Evolutionary conservation across 169 alveolate species (phyloP), one percentile per base, ranked within the genome.

Genomic region (Theileria parva): DNA sequence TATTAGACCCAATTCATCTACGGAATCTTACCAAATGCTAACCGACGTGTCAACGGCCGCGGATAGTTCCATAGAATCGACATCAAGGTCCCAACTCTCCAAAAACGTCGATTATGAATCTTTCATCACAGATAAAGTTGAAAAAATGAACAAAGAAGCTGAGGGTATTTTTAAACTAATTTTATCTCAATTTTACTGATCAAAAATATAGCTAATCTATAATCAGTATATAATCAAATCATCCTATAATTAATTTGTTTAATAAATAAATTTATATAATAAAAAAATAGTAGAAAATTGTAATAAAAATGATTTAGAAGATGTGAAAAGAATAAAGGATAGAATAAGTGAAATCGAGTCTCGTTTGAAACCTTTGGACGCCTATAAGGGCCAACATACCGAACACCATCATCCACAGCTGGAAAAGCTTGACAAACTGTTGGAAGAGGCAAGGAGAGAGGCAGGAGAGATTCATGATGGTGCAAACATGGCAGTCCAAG

Each of bases 371-470:
- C 21, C 76, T 37, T 23, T 55, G 76, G 60, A 83, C 34, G 60
- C 63, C 48, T 68, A 83, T 27, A 48, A 73, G 21, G 68, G 70
- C 76, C 51, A 66, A 1, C 68, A 83, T 21, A 27, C 37, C 4
- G 30, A 39, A 25, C 17, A 50, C 8, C 0, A 11, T 37, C 48
- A 44, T 23, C 53, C 81, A 63, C 25, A 57, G 1, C 39, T 85
- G 72, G 66, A 70, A 28, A 65, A 72, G 12, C 59, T 85, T 9
- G 91, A 85, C 80, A 72, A 63, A 21, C 76, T 65, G 57, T 51
- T 85, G 74, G 87, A 79, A 17, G 85, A 85, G 63, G 91, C 91
- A 6, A 79, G 77, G 28, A 77, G 67, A n/a, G 87, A 85, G 21
- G 91, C 79, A 30, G 84, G 32, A 11, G 86, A 71, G 78, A 85